Base-by-base conservation (phyloP, 1,139 yeast species). In the Geotrichum aggregatum region DNA sequence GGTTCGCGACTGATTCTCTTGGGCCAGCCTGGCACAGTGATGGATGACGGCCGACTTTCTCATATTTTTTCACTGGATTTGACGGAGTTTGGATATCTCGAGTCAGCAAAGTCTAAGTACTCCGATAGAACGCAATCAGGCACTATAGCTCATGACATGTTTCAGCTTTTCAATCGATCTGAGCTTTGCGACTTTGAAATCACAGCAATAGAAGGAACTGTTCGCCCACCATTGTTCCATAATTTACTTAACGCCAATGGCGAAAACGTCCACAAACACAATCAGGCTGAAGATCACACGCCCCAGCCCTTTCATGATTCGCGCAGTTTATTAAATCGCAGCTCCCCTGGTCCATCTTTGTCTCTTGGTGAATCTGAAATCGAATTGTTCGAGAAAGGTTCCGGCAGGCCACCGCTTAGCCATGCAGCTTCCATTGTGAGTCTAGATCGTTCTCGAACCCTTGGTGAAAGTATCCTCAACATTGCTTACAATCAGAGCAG, bases 141-240 rank as follows among this genome's bases (percentile, higher is more conserved):
- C 7, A 59, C 63, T 2, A 52, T 63, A 22, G 63, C 63, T 5
- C 54, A 56, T 33, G 66, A 63, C 52, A 50, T 63, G 58, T 60
- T 59, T 49, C 58, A 60, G n/a, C 63, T 78, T 31, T 69, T 76
- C 39, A 42, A 65, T 24, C 56, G 65, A 11, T 68, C 70, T 30
- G 72, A 72, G 36, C 73, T 70, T 56, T 69, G 79, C 2, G 84
- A 80, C 62, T 80, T 79, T 62, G 73, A 75, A 54, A 76, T 79
- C 3, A 61, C 69, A 28, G 75, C 72, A 0, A 57, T 71, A 10
- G 66, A 69, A 44, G 66, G 69, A 2, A 56, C 57, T 14, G 56
- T 55, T 11, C 54, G 75, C 21, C 71, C 73, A 3, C 54, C 63
- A 1, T 21, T 60, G 24, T 47, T 58, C 21, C 54, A 48, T 33